Conservation (phyloP, 1,284 basidiomycete genomes). For the Marasmius sp. region DNA sequence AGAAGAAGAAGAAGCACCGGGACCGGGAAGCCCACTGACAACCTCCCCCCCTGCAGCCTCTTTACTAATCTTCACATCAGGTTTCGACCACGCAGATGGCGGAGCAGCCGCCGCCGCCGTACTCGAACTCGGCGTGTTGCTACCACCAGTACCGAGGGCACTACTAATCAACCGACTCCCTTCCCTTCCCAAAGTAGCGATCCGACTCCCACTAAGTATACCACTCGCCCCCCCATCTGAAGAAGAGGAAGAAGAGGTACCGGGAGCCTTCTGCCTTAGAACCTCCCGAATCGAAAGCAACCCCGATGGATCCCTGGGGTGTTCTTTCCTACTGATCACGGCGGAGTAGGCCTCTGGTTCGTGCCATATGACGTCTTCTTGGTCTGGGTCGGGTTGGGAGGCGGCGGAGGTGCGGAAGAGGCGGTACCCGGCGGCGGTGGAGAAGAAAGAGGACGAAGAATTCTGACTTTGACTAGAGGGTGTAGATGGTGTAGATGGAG, state of each 20-base stretch:
- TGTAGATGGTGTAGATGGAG: conserved; percentile 22
- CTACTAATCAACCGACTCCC: conserved; percentile 11
- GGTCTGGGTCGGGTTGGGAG: conserved; percentile 53
- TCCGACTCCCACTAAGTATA: conserved; percentile 22
- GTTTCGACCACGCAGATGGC: conserved; percentile 55
- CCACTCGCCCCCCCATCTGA: conserved; percentile 17
- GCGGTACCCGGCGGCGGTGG: conserved; percentile 49
- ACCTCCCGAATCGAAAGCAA: conserved; percentile 61
- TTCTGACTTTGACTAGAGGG: too few species aligned
- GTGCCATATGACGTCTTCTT: conserved; percentile 57
- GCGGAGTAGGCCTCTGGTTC: conserved; percentile 61
- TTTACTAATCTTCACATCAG: conserved; percentile 55
- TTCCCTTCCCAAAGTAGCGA: conserved; percentile 25
- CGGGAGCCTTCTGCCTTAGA: conserved; percentile 47
- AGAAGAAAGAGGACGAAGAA: conserved; percentile 46
- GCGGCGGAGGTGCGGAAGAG: conserved; percentile 41
- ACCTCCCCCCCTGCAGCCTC: conserved; percentile 53
- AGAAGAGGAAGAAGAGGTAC: conserved; percentile 37
- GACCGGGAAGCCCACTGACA: conserved; percentile 31
- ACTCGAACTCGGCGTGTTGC: conserved; percentile 29
- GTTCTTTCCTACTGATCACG: conserved; percentile 60
- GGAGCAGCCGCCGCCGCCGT: conserved; percentile 24
- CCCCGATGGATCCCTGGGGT: conserved; percentile 57
- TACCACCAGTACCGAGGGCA: conserved; percentile 30
- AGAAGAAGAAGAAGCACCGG: conserved; percentile 38